Conservation (phyloP, 192 early-diverging fungal species). For the Anaeromyces robustus region DNA sequence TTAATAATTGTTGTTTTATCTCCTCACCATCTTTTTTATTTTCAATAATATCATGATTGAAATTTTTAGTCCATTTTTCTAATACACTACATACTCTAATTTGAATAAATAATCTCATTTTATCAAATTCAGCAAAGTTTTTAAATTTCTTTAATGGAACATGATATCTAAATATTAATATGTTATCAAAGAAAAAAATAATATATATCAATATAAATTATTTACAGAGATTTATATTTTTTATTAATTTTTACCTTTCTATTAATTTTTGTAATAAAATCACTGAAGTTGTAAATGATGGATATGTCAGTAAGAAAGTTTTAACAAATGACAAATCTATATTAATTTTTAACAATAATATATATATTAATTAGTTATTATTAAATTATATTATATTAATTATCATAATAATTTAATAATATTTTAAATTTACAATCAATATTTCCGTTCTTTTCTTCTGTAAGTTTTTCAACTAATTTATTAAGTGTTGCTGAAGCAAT, state of each 20-base stretch:
- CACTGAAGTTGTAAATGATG: constrained; percentile 16
- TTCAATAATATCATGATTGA: constrained; percentile 12
- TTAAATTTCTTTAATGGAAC: constrained; percentile 4
- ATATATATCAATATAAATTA: too few relatives aligned
- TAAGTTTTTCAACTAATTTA: constrained; percentile 12
- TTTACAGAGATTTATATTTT: too few relatives aligned
- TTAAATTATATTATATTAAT: neutral
- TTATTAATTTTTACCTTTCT: constrained; percentile 8
- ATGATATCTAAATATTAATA: constrained; percentile 4
- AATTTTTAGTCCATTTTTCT: constrained; percentile 18
- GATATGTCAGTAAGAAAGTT: constrained; percentile 22
- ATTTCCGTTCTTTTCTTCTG: constrained; percentile 11
- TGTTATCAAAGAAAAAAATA: too few relatives aligned
- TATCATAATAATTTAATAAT: too few relatives aligned
- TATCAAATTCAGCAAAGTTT: constrained; percentile 12
- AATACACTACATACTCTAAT: constrained; percentile 18
- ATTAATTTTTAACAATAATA: neutral
- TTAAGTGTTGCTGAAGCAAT: constrained; percentile 11
- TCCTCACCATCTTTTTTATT: constrained; percentile 3
- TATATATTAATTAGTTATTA: neutral
- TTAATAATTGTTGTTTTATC: constrained; percentile 4
- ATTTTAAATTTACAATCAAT: neutral
- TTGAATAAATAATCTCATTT: constrained; percentile 14
- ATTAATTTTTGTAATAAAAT: constrained; percentile 10
- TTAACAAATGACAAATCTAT: constrained; percentile 18